A percentile compares a stretch with the other conserved stretches of the same genome.
These are phyloP conservation scores for Claviceps sp. DNA, from an alignment of 2,329 filamentous ascomycete species.

Conservation along the genomic window DNA sequence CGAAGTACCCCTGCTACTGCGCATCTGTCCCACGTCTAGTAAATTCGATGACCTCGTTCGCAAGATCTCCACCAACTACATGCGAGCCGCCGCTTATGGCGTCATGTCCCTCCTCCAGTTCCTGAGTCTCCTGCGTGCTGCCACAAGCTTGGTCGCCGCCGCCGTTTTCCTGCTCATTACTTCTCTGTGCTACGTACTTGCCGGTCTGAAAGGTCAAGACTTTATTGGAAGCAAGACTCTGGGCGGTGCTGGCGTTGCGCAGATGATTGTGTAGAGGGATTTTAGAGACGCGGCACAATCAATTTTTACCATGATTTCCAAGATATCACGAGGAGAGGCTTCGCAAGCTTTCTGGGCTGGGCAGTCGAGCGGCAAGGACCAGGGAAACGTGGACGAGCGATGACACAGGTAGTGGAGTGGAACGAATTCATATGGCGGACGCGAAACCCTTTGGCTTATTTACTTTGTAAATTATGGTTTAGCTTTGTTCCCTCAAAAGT, in stretches of 20 bases:
- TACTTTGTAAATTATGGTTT: not conserved
- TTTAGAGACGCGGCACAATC: not conserved
- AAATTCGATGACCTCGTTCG: conserved; percentile 84
- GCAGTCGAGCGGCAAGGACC: not conserved
- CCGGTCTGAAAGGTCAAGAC: conserved; percentile 68
- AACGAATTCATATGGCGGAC: not conserved
- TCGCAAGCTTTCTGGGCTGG: not conserved
- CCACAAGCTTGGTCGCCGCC: conserved; percentile 70
- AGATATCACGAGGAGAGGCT: not conserved
- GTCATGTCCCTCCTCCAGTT: conserved; percentile 75
- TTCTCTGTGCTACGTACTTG: conserved; percentile 65
- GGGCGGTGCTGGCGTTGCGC: conserved; percentile 82
- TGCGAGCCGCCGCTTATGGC: conserved; percentile 78
- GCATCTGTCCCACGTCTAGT: conserved; percentile 90
- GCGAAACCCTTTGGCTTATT: not conserved
- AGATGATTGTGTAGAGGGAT: conserved; percentile 77
- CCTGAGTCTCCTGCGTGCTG: conserved; percentile 53
- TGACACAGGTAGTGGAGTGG: not conserved
- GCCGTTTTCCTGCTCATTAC: conserved; percentile 71
- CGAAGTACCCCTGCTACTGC: conserved; percentile 85
- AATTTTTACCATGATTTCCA: not conserved
- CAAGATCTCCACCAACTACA: conserved; percentile 89
- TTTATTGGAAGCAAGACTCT: conserved; percentile 93
- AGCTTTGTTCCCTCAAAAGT: not conserved
- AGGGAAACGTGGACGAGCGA: not conserved